These are phyloP conservation scores for Salix udensis DNA, from an alignment of 345 rosid genomes.

Conservation along the genomic window DNA sequence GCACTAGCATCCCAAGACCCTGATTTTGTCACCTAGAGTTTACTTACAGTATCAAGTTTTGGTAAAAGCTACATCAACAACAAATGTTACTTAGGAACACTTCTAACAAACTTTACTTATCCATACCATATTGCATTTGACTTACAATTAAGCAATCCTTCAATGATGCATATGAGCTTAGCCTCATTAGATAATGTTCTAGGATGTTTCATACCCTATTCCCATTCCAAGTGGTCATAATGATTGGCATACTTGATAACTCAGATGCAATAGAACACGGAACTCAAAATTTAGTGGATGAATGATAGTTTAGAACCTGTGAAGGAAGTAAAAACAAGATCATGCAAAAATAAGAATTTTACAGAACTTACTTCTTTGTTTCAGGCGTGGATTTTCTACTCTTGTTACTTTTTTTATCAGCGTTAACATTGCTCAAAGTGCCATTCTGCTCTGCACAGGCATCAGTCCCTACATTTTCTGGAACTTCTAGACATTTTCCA, in stretches of 20 bases:
- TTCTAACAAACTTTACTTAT: neutral
- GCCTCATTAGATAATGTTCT: neutral
- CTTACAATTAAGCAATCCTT: constrained; percentile 3
- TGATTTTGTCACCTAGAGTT: no score
- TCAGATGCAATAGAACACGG: neutral
- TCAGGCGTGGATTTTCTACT: constrained; percentile 20
- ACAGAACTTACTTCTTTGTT: constrained; percentile 37
- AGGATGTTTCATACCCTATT: neutral
- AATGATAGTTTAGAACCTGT: neutral
- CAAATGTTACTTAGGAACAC: neutral
- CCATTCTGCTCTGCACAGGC: constrained; percentile 24
- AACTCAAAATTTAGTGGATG: neutral
- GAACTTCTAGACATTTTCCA: constrained; percentile 32
- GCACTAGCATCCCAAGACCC: no score
- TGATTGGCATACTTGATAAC: neutral
- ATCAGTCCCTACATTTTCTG: constrained; percentile 21
- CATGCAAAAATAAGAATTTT: neutral
- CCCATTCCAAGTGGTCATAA: neutral
- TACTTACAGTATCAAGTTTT: neutral
- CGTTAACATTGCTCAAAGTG: constrained; percentile 21
- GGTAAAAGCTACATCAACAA: neutral
- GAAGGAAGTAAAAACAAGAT: neutral
- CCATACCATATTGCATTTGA: neutral
- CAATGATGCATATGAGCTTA: neutral
- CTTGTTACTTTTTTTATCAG: constrained; percentile 25